These are phyloP conservation scores for Gossypium aridum DNA, from an alignment of 441 rosid genomes.

Conservation along the genomic window DNA sequence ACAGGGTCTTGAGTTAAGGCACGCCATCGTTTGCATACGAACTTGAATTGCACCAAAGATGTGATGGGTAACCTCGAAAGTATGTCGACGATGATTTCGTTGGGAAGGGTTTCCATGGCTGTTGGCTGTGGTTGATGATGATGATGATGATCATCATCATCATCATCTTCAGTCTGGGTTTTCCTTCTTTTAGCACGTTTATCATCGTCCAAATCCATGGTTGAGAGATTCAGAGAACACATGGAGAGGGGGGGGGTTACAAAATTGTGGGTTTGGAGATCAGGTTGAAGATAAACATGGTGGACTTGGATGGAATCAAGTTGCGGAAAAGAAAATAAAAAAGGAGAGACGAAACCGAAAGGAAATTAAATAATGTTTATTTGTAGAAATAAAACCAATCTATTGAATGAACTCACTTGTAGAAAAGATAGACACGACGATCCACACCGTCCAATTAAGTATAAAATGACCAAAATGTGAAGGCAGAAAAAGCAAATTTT, in stretches of 20 bases:
- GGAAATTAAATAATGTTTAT: constrained; percentile 9
- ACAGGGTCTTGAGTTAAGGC: constrained; percentile 43
- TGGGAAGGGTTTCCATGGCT: constrained; percentile 53
- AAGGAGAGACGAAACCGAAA: constrained; percentile 17
- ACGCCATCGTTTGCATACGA: constrained; percentile 60
- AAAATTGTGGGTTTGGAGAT: not conserved
- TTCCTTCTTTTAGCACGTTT: constrained; percentile 16
- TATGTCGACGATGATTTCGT: constrained; percentile 56
- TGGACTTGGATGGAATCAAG: constrained; percentile 20
- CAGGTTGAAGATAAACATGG: constrained; percentile 10
- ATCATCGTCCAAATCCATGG: constrained; percentile 18
- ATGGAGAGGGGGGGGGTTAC: not conserved
- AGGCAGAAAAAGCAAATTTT: constrained; percentile 9
- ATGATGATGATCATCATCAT: too few relatives aligned
- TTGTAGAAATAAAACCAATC: too few relatives aligned
- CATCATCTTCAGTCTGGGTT: constrained; percentile 7
- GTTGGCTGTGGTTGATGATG: constrained; percentile 15
- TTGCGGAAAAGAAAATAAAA: constrained; percentile 8
- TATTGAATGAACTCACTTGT: too few relatives aligned
- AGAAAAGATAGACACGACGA: constrained; percentile 12
- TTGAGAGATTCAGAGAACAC: constrained; percentile 4
- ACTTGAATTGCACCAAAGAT: constrained; percentile 59
- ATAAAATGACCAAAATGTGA: not conserved
- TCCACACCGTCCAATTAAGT: constrained; percentile 25
- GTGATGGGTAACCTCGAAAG: constrained; percentile 72